Evolutionary conservation across 2,329 filamentous ascomycete species (phyloP).

Genomic region (Emmonsia crescens): DNA sequence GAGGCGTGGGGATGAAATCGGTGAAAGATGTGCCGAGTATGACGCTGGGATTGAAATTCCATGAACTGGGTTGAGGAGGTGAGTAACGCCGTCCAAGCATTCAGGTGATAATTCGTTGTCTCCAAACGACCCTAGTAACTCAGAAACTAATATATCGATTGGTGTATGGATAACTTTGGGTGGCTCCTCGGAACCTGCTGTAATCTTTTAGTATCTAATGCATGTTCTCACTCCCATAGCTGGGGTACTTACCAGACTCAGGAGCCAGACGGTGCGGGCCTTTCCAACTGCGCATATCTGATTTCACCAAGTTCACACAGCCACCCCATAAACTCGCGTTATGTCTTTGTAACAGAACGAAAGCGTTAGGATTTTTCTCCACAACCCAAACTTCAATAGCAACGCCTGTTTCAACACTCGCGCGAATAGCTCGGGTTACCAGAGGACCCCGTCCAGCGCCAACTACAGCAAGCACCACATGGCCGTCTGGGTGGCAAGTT

Average conservation of each 20-base stretch:
- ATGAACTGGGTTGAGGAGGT: constrained; percentile 65
- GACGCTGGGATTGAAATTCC: constrained; percentile 90
- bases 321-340: constrained; percentile 73
- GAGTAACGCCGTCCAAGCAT: constrained; percentile 90
- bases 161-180: constrained; percentile 22
- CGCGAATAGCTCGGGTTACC: constrained; percentile 74
- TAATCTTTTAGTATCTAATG: constrained; percentile 33
- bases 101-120: constrained; percentile 97
- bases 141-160: constrained; percentile 85
- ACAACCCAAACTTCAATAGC: constrained; percentile 80
- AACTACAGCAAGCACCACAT: constrained; percentile 79
- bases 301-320: constrained; percentile 78
- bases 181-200: constrained; percentile 11
- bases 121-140: constrained; percentile 83
- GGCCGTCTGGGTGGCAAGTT: constrained; percentile 57
- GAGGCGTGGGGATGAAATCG: constrained; percentile 77
- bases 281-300: constrained; percentile 94
- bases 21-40: constrained; percentile 90
- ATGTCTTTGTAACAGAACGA: constrained; percentile 79
- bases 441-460: constrained; percentile 88
- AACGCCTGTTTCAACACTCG: constrained; percentile 64
- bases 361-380: constrained; percentile 97
- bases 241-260: background rate
- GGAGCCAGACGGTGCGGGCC: constrained; percentile 46
- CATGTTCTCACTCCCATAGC: constrained; percentile 19